Evolutionary conservation across 441 rosid species (phyloP), one percentile per base, ranked within the genome.

Genomic region (Corymbia calophylla): DNA sequence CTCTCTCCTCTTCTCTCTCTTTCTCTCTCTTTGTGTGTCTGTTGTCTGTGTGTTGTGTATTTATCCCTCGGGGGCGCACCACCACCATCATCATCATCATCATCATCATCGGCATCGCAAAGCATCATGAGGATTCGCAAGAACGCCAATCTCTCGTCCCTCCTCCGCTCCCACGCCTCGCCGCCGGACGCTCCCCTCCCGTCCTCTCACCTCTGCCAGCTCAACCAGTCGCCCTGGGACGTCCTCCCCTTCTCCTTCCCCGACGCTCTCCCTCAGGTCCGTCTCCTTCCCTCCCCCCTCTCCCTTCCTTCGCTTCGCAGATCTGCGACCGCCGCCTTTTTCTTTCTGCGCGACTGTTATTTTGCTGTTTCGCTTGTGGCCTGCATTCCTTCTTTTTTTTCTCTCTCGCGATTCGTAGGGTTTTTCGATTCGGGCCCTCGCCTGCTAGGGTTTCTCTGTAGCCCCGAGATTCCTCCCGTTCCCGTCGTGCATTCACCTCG

Each of bases 191-290:
- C 88, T 35, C 90, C 88, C 48, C 93, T 93, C 88, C 66, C 87
- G 4, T 85, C 97, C 48, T 86, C 97, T 29, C 95, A 96, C 92
- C 93, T 93, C 27, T 97, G 99, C 93, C 95, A 92, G 91, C 95
- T 97, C n/a, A 97, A 97, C 96, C 98, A 97, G 95, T 97, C 99
- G 55, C 99, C 99, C 27, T 97, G 99, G 99, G 99, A 97, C 96
- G 98, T 95, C 94, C 95, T 96, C 93, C 88, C 95, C 32, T 92
- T 93, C 92, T 44, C 93, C 87, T 77, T 23, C 91, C 92, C 89
- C 70, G 92, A 91, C 32, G 86, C 92, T 85, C 80, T 55, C 89
- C 91, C 92, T 25, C 94, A 93, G 96, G 98, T 95, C 86, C 86
- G 17, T 35, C 47, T 25, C 5, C 56, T 6, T 8, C 88, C 58